Conservation (phyloP, 768 basidiomycete genomes). For the Leccinum barrowsii region DNA sequence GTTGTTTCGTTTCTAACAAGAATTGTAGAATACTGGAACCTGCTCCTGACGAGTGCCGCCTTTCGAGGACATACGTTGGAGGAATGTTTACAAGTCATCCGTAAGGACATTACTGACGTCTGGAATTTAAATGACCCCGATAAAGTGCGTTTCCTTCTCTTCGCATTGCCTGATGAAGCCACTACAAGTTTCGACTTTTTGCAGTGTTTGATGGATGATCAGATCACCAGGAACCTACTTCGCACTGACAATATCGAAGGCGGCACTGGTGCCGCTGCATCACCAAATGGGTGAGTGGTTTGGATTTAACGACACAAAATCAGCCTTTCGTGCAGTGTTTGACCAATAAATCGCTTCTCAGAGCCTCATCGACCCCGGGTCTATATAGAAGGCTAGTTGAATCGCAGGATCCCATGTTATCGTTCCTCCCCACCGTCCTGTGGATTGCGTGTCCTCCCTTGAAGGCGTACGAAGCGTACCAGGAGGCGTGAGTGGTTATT, state of each 20-base stretch:
- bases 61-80: constrained; percentile 7
- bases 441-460: background rate
- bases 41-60: constrained; percentile 7
- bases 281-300: background rate
- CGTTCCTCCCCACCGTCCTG: background rate
- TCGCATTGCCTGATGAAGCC: background rate
- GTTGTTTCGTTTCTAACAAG: background rate
- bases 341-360: background rate
- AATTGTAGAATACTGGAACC: constrained; percentile 11
- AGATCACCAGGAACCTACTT: constrained; percentile 1
- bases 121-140: constrained; percentile 18
- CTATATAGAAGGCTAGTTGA: background rate
- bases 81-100: constrained; percentile 13
- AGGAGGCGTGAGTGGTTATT: constrained; percentile 6
- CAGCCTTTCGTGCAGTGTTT: background rate
- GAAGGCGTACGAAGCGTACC: background rate
- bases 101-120: constrained; percentile 3
- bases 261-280: background rate
- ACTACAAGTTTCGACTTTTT: background rate
- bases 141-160: background rate
- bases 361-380: background rate
- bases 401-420: background rate
- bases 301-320: background rate
- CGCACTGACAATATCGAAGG: background rate
- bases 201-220: constrained; percentile 12